Evolutionary conservation across 2,329 filamentous ascomycete species (phyloP), one percentile per base, ranked within the genome.

Genomic region (Moelleriella libera): DNA sequence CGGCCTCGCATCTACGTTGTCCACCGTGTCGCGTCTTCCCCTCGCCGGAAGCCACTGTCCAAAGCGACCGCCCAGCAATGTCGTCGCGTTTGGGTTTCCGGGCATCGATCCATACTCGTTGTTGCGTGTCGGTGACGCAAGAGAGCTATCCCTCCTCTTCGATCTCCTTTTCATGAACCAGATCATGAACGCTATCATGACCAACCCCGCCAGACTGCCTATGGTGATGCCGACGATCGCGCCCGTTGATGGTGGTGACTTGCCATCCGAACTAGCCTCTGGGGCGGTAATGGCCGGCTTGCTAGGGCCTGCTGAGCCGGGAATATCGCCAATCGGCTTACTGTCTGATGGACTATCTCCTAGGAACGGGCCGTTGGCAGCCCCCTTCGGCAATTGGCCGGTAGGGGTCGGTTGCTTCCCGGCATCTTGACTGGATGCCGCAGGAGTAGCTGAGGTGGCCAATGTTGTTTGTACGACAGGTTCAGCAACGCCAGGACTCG

Each of bases 161-260:
- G 43, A 63, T 53, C 46, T 58, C 51, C 42, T 66, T 65, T 51
- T 71, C 65, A 68, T 68, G 51, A 74, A 65, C 74, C 73, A 79
- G 8, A 75, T 53, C 3, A 76, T 51, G 41, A 78, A 66, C 0
- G 62, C 67, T 28, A 75, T 53, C 12, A 78, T 49, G 4, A 66
- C 65, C 37, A 63, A 32, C 12, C 52, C 60, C 0, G 70, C 67
- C 2, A 75, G 56, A 4, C 69, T 69, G 30, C 74, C 75, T 5
- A 76, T 58, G 3, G 76, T 68, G 40, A 74, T 70, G 8, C 71
- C 75, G 1, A 71, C 71, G 42, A 79, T 65, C 5, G 69, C 68
- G 5, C 55, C 56, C 3, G 54, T 59, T 5, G 58, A 45, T 12
- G 51, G 42, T 2, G 32, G n/a, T 31, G 31, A 28, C 30, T 29